phyloP scores from a whole-genome alignment of 2,329 filamentous ascomycete species.

The Trichoderma atrobrunneum region DNA sequence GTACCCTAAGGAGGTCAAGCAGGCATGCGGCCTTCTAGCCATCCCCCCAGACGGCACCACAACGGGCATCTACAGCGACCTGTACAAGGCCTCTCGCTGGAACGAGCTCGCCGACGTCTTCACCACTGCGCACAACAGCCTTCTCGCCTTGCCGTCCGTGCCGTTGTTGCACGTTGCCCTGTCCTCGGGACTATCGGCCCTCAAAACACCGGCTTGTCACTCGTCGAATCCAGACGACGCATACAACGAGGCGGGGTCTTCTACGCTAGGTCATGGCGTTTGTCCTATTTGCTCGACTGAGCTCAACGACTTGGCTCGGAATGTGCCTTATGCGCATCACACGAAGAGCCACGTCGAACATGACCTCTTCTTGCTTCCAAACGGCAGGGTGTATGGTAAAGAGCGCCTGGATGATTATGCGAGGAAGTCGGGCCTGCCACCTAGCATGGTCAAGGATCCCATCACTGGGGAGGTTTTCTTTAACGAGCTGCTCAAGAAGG shows the following conservation, averaged over 20 bases:
- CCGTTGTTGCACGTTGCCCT: conserved; percentile 89
- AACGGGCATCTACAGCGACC: conserved; percentile 44
- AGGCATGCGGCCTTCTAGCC: conserved; percentile 78
- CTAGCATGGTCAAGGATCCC: conserved; percentile 71
- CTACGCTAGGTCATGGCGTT: conserved; percentile 65
- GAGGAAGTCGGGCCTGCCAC: conserved; percentile 69
- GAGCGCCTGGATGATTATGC: conserved; percentile 73
- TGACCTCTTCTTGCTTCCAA: conserved; percentile 83
- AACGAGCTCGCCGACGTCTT: conserved; percentile 73
- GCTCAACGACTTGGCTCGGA: conserved; percentile 83
- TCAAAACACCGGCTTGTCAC: conserved; percentile 95
- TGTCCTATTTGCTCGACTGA: conserved; percentile 97
- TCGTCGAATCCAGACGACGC: conserved; percentile 51
- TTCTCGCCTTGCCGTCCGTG: conserved; percentile 76
- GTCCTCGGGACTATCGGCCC: conserved; percentile 83
- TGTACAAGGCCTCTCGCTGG: conserved; percentile 77
- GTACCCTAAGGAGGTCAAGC: conserved; percentile 65
- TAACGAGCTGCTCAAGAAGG: conserved; percentile 69
- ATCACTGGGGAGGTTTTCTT: conserved; percentile 68
- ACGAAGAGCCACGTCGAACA: conserved; percentile 89
- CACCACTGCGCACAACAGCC: conserved; percentile 77
- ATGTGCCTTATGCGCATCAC: conserved; percentile 92
- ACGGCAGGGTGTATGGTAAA: conserved; percentile 79
- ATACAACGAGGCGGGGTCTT: conserved; percentile 17
- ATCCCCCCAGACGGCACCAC: conserved; percentile 55